Conservation (phyloP, 192 early-diverging fungal species). For the Podila horticola region DNA sequence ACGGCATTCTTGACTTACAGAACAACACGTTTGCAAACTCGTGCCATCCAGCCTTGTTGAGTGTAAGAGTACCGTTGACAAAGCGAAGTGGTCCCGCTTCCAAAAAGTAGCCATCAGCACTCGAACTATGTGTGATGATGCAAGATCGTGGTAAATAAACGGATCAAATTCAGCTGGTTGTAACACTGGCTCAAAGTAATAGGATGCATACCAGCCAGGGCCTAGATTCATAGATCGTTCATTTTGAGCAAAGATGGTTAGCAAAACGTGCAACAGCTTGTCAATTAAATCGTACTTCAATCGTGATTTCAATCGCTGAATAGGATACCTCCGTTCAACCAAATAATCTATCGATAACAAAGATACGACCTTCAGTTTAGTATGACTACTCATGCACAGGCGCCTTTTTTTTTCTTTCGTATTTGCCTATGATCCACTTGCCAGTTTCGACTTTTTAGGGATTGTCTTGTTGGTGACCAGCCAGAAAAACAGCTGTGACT, state of each 20-base stretch:
- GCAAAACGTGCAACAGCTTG: no score
- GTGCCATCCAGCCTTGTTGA: constrained; percentile 65
- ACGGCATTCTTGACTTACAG: constrained; percentile 39
- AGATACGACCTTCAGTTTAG: neutral
- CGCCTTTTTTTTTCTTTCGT: neutral
- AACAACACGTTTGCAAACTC: constrained; percentile 68
- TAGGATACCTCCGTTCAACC: constrained; percentile 68
- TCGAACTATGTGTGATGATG: constrained; percentile 23
- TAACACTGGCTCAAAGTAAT: neutral
- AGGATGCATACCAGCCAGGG: constrained; percentile 23
- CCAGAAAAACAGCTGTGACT: constrained; percentile 65
- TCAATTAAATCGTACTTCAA: neutral
- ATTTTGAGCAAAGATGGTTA: no score
- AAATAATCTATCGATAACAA: constrained; percentile 58
- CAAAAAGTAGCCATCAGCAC: constrained; percentile 74
- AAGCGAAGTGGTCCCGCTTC: constrained; percentile 67
- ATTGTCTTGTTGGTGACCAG: constrained; percentile 39
- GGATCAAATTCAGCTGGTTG: neutral
- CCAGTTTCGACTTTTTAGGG: constrained; percentile 49
- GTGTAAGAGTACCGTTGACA: constrained; percentile 44
- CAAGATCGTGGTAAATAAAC: neutral
- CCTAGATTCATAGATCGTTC: constrained; percentile 9
- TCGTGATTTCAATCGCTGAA: constrained; percentile 38
- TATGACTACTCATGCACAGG: no score
- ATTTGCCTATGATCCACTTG: constrained; percentile 12